Conservation (phyloP, 2,329 filamentous ascomycete genomes). For the Cercospora janseana region DNA sequence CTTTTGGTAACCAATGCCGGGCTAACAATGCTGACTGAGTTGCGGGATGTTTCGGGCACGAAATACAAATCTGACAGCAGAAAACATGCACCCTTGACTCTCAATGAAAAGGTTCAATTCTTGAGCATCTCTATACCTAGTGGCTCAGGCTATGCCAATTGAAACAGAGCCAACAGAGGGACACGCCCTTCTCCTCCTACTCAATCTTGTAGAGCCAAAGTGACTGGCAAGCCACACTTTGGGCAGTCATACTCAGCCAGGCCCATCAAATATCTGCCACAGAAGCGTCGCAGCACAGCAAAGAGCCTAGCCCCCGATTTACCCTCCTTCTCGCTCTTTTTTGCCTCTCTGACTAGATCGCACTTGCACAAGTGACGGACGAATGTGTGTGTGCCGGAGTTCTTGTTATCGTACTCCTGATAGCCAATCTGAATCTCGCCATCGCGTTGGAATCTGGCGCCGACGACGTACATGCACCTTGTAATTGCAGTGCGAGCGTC, state of each 20-base stretch:
- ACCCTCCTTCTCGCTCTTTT: not conserved
- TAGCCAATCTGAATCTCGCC: not conserved
- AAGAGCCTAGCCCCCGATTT: not conserved
- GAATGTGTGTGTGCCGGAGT: not conserved
- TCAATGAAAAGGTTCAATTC: no score
- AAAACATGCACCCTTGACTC: no score
- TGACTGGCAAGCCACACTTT: not conserved
- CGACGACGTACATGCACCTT: not conserved
- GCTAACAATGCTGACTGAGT: no score
- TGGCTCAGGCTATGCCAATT: no score
- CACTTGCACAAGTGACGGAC: not conserved
- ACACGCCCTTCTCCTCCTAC: no score
- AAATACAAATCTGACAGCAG: no score
- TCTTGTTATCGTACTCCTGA: not conserved
- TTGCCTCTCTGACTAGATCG: not conserved
- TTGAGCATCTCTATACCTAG: no score
- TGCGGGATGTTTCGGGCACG: no score
- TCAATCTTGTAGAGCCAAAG: not conserved
- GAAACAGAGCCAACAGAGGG: no score
- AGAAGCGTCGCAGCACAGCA: not conserved
- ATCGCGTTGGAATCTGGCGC: not conserved
- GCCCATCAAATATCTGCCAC: not conserved
- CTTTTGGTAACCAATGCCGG: constrained; percentile 84
- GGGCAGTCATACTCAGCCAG: not conserved
- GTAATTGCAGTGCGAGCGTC: not conserved